Evolutionary conservation across 306 rosid species (phyloP).

Genomic region (Comarum palustre): DNA sequence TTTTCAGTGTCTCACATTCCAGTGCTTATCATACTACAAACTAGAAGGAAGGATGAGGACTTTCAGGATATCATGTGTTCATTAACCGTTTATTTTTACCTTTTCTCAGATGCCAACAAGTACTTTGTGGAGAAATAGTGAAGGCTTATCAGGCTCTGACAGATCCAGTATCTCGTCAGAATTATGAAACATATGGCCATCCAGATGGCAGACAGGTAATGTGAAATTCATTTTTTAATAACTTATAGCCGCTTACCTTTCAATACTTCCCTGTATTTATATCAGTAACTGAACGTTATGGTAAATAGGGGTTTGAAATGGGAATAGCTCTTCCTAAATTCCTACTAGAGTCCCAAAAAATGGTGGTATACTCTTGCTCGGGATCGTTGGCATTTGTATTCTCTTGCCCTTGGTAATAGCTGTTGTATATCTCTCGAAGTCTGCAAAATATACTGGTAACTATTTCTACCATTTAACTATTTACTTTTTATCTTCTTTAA

Average conservation of each 20-base stretch:
- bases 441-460: constrained; percentile 90
- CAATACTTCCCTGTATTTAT: constrained; percentile 12
- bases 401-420: constrained; percentile 94
- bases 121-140: constrained; percentile 86
- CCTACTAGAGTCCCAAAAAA: constrained; percentile 73
- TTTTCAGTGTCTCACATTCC: neutral
- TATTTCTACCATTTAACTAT: too few species aligned
- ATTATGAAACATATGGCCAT: constrained; percentile 95
- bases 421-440: constrained; percentile 90
- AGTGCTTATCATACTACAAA: constrained; percentile 11
- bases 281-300: constrained; percentile 25
- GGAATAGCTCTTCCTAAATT: constrained; percentile 97
- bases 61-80: constrained; percentile 11
- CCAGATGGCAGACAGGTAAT: constrained; percentile 96
- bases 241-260: constrained; percentile 5
- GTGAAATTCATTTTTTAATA: constrained; percentile 14
- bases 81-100: constrained; percentile 8
- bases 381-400: constrained; percentile 96
- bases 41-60: constrained; percentile 3
- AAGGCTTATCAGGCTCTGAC: constrained; percentile 98
- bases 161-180: constrained; percentile 82
- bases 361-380: constrained; percentile 88
- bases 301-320: constrained; percentile 90
- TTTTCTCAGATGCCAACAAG: constrained; percentile 63
- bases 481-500: too few species aligned